A percentile compares a stretch with the other conserved stretches of the same genome.
These are phyloP conservation scores for Closterium sp. DNA, from an alignment of 139 green algal species.

Conservation along the genomic window DNA sequence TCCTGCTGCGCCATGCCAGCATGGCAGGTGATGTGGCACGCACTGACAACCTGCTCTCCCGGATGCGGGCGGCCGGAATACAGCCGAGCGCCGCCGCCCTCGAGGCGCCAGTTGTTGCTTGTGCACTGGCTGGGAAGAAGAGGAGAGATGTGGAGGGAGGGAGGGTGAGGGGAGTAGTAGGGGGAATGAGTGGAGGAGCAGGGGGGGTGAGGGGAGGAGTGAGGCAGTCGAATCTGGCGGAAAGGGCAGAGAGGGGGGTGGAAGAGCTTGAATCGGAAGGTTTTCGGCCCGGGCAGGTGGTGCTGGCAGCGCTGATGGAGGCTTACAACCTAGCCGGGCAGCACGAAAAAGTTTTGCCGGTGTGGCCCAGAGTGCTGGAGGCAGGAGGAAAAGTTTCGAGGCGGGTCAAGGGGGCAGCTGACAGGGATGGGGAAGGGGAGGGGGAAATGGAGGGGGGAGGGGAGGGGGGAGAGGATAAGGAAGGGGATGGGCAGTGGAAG, in stretches of 20 bases:
- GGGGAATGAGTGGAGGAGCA: neutral
- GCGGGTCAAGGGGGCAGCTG: too few relatives aligned
- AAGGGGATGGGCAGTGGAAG: neutral
- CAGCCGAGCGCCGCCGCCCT: neutral
- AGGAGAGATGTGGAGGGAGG: neutral
- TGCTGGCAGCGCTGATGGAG: slow-evolving; percentile 4
- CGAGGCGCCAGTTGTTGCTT: neutral
- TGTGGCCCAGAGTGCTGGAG: neutral
- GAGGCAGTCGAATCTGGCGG: neutral
- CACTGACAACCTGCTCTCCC: neutral
- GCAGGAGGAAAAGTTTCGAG: neutral
- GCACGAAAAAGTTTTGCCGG: slow-evolving; percentile 12
- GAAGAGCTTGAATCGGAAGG: neutral
- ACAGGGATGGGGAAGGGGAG: neutral
- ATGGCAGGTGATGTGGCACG: neutral
- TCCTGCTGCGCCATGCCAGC: neutral
- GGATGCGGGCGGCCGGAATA: neutral
- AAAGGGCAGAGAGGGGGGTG: slow-evolving; percentile 7
- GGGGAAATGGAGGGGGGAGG: neutral
- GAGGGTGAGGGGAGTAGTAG: neutral
- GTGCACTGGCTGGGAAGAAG: neutral
- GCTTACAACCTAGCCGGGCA: neutral
- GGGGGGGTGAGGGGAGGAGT: neutral
- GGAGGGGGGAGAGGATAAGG: too few relatives aligned
- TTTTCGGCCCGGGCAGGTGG: neutral